Evolutionary conservation across 1,284 basidiomycete genomes (phyloP).

Genomic region (Abortiporus biennis): DNA sequence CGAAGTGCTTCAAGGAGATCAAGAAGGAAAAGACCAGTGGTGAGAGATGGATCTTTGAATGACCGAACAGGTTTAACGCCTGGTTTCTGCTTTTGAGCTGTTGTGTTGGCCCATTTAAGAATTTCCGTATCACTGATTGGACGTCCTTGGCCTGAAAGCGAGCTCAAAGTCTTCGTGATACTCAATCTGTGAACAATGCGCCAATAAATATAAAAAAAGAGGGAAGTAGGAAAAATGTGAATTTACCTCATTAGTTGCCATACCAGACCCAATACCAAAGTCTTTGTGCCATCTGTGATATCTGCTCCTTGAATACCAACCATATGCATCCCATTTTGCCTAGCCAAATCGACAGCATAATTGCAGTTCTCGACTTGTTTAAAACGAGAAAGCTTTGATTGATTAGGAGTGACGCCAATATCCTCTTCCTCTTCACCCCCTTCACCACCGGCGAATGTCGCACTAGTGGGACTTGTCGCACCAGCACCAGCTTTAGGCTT

Average conservation of each 20-base stretch:
- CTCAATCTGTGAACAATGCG: slow-evolving; percentile 51
- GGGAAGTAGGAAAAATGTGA: slow-evolving; percentile 2
- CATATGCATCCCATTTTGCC: slow-evolving; percentile 90
- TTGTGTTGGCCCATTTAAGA: slow-evolving; percentile 93
- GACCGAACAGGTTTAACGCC: slow-evolving; percentile 74
- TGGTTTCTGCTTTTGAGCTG: slow-evolving; percentile 69
- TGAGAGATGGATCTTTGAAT: slow-evolving; percentile 92
- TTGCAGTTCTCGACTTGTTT: slow-evolving; percentile 99
- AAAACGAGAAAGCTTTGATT: slow-evolving; percentile 87
- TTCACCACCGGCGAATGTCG: slow-evolving; percentile 16
- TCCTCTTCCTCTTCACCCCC: slow-evolving; percentile 70
- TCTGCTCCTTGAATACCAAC: slow-evolving; percentile 98
- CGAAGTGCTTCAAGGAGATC: slow-evolving; percentile 88
- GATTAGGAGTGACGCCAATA: slow-evolving; percentile 72
- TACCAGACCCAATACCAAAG: slow-evolving; percentile 90
- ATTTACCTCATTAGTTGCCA: slow-evolving; percentile 95
- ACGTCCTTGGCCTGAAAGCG: slow-evolving; percentile 68
- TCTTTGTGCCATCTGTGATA: slow-evolving; percentile 90
- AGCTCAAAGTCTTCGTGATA: slow-evolving; percentile 87
- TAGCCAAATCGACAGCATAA: slow-evolving; percentile 90
- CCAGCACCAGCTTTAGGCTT: slow-evolving; percentile 74
- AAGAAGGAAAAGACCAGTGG: slow-evolving; percentile 90
- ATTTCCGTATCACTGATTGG: slow-evolving; percentile 91
- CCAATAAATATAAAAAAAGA: slow-evolving; percentile 5
- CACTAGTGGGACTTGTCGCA: slow-evolving; percentile 22